Base-by-base conservation (phyloP, 805 yeast species). In the Candida wancherniae region DNA sequence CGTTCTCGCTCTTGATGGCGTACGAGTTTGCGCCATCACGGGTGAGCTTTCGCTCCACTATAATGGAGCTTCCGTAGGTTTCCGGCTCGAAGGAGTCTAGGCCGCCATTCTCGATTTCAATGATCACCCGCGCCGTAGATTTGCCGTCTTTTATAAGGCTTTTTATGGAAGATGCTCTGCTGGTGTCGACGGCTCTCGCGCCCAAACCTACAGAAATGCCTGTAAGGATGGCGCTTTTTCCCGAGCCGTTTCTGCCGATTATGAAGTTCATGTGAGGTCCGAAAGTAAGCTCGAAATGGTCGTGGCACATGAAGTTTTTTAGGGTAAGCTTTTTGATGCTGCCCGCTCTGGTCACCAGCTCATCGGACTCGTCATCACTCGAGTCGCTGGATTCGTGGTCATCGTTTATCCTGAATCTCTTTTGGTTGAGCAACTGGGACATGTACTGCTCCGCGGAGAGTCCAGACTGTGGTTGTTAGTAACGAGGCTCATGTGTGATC, bases 241-340 rank as follows among this genome's bases (percentile, higher is more conserved):
- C 97, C 22, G 88, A 77, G 3, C 97, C 97, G 50, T 88, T 88
- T 34, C 81, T 69, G 13, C 97, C 97, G 22, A 84, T 80, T 34
- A 88, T 84, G 50, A 88, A 83, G 53, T 88, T 88, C 44, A 88
- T 67, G 32, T 79, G 75, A 0, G 90, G 87, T 2, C 92, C 92
- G 19, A 88, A 68, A 3, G 69, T 72, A 6, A 92, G 58, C 34
- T 76, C 77, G 48, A 92, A 84, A 33, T 84, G 75, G 27, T 76
- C 80, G 51, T 92, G 98, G 43, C 94, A 86, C 95, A 86, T 86
- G 54, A 86, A 86, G 59, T 86, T 85, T 37, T 71, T 69, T 24
- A 88, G 59, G 15, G 67, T 67, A 3, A 88, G 69, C 24, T 66
- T 65, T 44, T 73, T 72, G 24, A 88, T 79, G 24, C 76, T 75